These are phyloP conservation scores for Pseudocercospora cruenta DNA, from an alignment of 2,329 filamentous ascomycete genomes.

Conservation along the genomic window DNA sequence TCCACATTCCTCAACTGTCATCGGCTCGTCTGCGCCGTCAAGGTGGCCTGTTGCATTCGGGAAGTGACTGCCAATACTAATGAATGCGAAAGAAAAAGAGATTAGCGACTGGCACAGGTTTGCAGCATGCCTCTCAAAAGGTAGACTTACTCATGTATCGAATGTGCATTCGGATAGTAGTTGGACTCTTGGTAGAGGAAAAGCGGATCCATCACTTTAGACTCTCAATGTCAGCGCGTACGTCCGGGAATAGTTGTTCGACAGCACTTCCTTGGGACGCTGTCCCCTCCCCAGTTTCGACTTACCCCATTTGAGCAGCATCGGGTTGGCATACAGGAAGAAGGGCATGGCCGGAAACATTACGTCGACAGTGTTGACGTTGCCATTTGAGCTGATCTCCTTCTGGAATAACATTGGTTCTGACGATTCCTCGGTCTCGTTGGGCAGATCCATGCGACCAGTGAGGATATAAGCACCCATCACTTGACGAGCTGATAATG, in stretches of 20 bases:
- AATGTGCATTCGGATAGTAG: conserved; percentile 25
- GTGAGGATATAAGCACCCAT: conserved; percentile 20
- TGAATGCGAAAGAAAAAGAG: too few species aligned
- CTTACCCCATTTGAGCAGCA: conserved; percentile 18
- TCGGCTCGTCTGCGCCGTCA: conserved; percentile 51
- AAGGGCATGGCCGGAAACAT: conserved; percentile 36
- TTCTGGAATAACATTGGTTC: conserved; percentile 53
- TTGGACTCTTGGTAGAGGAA: conserved; percentile 29
- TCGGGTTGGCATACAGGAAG: conserved; percentile 30
- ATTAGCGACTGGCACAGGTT: too few species aligned
- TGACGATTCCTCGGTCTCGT: background rate
- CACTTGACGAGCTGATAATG: conserved; percentile 17
- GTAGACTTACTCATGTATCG: conserved; percentile 25
- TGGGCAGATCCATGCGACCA: background rate
- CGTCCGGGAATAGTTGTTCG: background rate
- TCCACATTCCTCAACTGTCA: conserved; percentile 49
- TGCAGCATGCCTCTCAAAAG: too few species aligned
- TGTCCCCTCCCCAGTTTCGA: background rate
- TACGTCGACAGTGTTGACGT: conserved; percentile 38
- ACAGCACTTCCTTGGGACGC: too few species aligned
- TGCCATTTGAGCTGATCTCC: conserved; percentile 54
- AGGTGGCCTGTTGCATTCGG: conserved; percentile 33
- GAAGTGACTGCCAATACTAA: conserved; percentile 23
- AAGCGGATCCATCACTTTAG: conserved; percentile 20
- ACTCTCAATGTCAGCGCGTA: background rate